Conservation (phyloP, 2,329 filamentous ascomycete genomes). For the Sclerotiophoma versabilis region DNA sequence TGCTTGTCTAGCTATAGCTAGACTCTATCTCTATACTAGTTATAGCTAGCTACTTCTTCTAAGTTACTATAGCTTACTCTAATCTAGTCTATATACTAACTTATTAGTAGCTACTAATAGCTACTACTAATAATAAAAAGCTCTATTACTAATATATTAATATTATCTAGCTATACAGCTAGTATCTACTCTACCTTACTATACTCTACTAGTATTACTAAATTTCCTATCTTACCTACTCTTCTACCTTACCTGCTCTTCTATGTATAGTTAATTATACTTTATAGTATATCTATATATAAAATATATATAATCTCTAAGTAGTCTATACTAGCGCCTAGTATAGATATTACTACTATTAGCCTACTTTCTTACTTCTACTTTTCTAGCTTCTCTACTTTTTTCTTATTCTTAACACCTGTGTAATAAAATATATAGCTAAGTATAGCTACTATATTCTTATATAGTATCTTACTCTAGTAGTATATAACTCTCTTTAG, state of each 20-base stretch:
- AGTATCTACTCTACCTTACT: constrained; percentile 3
- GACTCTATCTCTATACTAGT: not conserved
- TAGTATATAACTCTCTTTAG: constrained; percentile 28
- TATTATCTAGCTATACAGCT: not conserved
- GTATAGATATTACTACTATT: constrained; percentile 27
- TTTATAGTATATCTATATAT: constrained; percentile 17
- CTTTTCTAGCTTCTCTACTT: constrained; percentile 14
- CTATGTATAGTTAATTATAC: constrained; percentile 19
- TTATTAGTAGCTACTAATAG: constrained; percentile 9
- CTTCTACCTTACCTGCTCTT: constrained; percentile 8
- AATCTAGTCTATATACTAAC: not conserved
- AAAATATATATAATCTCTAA: constrained; percentile 21
- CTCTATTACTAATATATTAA: constrained; percentile 7
- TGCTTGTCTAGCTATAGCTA: not conserved
- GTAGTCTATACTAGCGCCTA: constrained; percentile 27
- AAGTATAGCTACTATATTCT: constrained; percentile 14
- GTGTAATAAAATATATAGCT: constrained; percentile 22
- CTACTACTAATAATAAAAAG: not conserved
- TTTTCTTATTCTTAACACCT: not conserved
- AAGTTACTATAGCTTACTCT: not conserved
- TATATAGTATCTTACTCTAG: constrained; percentile 14
- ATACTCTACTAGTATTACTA: constrained; percentile 7
- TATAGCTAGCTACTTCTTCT: not conserved
- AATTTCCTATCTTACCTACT: constrained; percentile 2
- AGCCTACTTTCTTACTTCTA: constrained; percentile 17